These are phyloP conservation scores for Guillardia theta DNA, from an alignment of 78 protist species.

Conservation along the genomic window DNA sequence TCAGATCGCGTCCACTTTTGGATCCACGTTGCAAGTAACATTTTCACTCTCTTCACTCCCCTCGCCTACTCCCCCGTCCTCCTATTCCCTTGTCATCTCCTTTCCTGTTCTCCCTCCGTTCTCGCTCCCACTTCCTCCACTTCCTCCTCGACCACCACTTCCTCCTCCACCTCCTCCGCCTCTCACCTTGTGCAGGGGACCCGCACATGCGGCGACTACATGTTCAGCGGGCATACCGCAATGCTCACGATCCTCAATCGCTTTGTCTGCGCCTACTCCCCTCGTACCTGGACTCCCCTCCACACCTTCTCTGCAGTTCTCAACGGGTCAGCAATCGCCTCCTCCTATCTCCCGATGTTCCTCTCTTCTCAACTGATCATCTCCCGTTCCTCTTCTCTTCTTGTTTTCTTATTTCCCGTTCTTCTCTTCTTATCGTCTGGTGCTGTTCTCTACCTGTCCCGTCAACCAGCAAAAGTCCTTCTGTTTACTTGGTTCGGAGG, in stretches of 20 bases:
- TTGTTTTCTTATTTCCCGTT: background rate
- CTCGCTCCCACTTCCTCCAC: background rate
- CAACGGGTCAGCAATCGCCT: background rate
- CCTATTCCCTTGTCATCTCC: background rate
- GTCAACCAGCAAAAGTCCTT: background rate
- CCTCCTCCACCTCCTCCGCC: background rate
- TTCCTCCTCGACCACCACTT: background rate
- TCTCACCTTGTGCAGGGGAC: background rate
- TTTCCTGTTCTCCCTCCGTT: background rate
- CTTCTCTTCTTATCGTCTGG: background rate
- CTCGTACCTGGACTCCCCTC: background rate
- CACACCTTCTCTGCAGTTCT: background rate
- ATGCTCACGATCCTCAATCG: too few relatives aligned
- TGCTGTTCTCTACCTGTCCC: background rate
- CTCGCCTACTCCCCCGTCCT: background rate
- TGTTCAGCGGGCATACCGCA: too few relatives aligned
- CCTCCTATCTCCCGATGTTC: background rate
- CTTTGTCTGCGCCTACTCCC: background rate
- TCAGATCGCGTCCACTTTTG: background rate
- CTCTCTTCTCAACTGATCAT: background rate
- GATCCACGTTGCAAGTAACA: background rate
- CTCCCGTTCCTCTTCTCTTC: background rate
- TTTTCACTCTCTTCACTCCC: background rate
- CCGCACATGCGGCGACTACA: too few relatives aligned
- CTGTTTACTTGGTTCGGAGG: background rate